Conservation (phyloP, 1,284 basidiomycete species). For the Cerrena zonata region DNA sequence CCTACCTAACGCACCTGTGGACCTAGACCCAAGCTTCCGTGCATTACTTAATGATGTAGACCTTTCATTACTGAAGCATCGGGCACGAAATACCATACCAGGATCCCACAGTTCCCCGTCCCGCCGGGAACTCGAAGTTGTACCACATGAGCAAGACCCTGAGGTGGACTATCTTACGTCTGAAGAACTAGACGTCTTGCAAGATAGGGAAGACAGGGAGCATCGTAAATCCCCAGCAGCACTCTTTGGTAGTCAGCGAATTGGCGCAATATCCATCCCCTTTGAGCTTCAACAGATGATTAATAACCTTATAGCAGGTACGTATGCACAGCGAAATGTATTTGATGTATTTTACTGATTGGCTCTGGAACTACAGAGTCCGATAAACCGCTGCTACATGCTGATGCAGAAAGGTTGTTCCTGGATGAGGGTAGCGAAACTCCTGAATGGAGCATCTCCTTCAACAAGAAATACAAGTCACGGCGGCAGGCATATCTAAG, state of each 20-base stretch:
- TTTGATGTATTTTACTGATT: not conserved
- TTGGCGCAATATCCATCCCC: constrained; percentile 68
- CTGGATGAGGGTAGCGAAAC: constrained; percentile 29
- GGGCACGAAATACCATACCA: constrained; percentile 20
- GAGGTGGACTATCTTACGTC: constrained; percentile 22
- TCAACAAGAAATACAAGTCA: constrained; percentile 55
- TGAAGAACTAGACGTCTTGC: constrained; percentile 23
- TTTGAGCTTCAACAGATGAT: constrained; percentile 61
- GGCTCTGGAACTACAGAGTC: constrained; percentile 43
- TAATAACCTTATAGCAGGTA: constrained; percentile 54
- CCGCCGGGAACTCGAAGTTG: constrained; percentile 50
- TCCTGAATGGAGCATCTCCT: constrained; percentile 47
- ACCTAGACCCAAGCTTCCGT: constrained; percentile 59
- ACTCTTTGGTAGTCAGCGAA: constrained; percentile 63
- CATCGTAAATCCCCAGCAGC: constrained; percentile 77
- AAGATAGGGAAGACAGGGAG: constrained; percentile 31
- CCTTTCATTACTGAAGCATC: constrained; percentile 50
- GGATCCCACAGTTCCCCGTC: constrained; percentile 6
- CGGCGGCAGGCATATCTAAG: constrained; percentile 51
- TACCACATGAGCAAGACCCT: constrained; percentile 29
- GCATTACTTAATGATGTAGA: constrained; percentile 60
- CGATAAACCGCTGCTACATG: constrained; percentile 58
- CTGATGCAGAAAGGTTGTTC: constrained; percentile 69
- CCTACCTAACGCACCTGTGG: constrained; percentile 40
- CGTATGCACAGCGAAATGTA: constrained; percentile 16